A percentile compares a stretch with the other conserved stretches of the same genome.
These are phyloP conservation scores for Jackrogersella minutella DNA, from an alignment of 495 filamentous ascomycete genomes.

Conservation along the genomic window DNA sequence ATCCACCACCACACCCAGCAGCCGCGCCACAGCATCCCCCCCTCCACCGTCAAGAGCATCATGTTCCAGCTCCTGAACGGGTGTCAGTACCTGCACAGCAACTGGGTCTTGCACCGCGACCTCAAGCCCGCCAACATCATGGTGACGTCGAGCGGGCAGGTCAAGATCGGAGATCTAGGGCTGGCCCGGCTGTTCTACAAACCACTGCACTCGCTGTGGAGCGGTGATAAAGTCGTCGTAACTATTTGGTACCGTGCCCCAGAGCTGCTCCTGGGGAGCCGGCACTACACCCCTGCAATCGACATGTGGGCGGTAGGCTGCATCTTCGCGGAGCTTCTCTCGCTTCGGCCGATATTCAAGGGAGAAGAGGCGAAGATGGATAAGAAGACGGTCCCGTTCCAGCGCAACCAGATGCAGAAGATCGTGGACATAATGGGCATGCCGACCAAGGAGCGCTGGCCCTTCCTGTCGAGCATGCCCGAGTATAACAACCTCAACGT, in stretches of 20 bases:
- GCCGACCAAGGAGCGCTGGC: constrained; percentile 90
- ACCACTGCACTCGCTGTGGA: constrained; percentile 87
- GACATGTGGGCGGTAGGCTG: constrained; percentile 98
- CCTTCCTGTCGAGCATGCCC: constrained; percentile 77
- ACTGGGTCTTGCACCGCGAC: constrained; percentile 97
- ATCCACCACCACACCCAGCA: constrained; percentile 97
- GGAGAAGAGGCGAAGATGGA: constrained; percentile 99
- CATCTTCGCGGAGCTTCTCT: constrained; percentile 94
- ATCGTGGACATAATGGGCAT: constrained; percentile 95
- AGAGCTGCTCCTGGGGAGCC: constrained; percentile 86
- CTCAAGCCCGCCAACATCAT: constrained; percentile 99
- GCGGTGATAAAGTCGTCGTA: constrained; percentile 97
- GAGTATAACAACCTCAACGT: constrained; percentile 81
- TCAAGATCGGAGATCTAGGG: constrained; percentile 93
- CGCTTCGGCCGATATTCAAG: constrained; percentile 94
- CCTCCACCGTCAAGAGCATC: constrained; percentile 86
- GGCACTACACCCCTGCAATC: constrained; percentile 95
- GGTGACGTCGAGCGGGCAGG: constrained; percentile 87
- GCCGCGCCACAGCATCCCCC: constrained; percentile 84
- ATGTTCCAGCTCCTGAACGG: constrained; percentile 95
- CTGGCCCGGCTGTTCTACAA: constrained; percentile 94
- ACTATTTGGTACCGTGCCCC: constrained; percentile 99
- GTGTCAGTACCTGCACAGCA: constrained; percentile 90
- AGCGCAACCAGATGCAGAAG: constrained; percentile 98
- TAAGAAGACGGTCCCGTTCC: constrained; percentile 96